phyloP scores from a whole-genome alignment of 2,329 filamentous ascomycete genomes.

The Pseudogymnoascus sp. region DNA sequence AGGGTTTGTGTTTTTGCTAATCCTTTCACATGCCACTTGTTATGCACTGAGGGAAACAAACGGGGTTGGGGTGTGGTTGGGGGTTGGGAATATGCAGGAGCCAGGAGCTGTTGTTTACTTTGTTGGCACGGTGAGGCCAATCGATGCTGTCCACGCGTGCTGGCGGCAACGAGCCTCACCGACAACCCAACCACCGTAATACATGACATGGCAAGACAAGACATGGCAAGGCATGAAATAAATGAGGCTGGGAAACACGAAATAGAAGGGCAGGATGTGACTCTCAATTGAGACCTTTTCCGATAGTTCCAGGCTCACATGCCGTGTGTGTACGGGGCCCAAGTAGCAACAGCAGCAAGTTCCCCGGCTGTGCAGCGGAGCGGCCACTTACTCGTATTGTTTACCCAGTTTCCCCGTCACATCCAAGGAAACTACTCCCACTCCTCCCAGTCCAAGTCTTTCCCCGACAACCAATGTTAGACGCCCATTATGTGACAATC shows the following conservation, averaged over 20 bases:
- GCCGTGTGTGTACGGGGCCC: neutral
- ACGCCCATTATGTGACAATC: constrained; percentile 7
- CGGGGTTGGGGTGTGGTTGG: neutral
- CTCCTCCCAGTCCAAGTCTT: neutral
- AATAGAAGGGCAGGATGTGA: neutral
- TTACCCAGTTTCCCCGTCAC: neutral
- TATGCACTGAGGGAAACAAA: constrained; percentile 2
- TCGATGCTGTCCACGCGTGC: neutral
- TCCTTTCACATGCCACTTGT: constrained; percentile 5
- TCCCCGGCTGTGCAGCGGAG: neutral
- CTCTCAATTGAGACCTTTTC: constrained; percentile 1
- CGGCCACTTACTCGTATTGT: neutral
- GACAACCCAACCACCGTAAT: constrained; percentile 3
- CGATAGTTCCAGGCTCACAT: neutral
- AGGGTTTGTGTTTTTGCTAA: constrained; percentile 1
- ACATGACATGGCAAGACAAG: neutral
- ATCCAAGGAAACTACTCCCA: neutral
- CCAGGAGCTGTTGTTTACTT: constrained; percentile 6
- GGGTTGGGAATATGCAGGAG: neutral
- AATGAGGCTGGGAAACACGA: constrained; percentile 2
- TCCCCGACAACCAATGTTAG: constrained; percentile 1
- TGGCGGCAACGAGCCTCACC: constrained; percentile 5
- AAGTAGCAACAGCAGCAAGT: neutral
- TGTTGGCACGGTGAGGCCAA: neutral
- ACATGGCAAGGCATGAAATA: neutral